Evolutionary conservation across 805 yeast genomes (phyloP).

Genomic region (Starmerella bombi): DNA sequence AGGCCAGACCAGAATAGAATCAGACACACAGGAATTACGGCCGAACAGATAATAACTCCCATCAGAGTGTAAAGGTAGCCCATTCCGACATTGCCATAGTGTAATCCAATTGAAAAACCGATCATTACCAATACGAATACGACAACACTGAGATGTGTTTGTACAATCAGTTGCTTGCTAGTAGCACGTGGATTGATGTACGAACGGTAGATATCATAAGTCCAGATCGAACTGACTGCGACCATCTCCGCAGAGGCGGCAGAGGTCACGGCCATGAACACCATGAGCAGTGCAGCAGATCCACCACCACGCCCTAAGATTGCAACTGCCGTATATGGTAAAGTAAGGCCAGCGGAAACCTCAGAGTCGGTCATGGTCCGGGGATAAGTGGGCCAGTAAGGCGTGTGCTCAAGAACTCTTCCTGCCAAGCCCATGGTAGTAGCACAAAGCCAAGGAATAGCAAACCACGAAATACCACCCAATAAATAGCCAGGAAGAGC

Average conservation of each 20-base stretch:
- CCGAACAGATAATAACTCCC: slow-evolving; percentile 83
- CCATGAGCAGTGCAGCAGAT: slow-evolving; percentile 60
- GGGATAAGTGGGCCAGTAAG: slow-evolving; percentile 73
- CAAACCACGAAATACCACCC: slow-evolving; percentile 87
- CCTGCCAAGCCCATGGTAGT: slow-evolving; percentile 83
- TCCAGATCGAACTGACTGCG: slow-evolving; percentile 71
- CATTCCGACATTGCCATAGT: slow-evolving; percentile 71
- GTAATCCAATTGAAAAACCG: slow-evolving; percentile 68
- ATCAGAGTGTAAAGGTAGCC: slow-evolving; percentile 76
- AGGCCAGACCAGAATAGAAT: slow-evolving; percentile 54
- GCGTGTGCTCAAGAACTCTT: slow-evolving; percentile 52
- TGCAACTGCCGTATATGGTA: slow-evolving; percentile 67
- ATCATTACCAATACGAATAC: slow-evolving; percentile 54
- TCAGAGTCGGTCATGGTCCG: slow-evolving; percentile 49
- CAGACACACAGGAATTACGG: slow-evolving; percentile 64
- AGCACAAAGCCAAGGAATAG: slow-evolving; percentile 71
- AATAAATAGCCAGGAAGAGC: slow-evolving; percentile 77
- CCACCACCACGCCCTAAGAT: slow-evolving; percentile 82
- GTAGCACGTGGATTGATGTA: slow-evolving; percentile 68
- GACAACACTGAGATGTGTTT: slow-evolving; percentile 57
- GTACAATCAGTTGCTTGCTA: slow-evolving; percentile 55
- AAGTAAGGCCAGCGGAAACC: slow-evolving; percentile 58
- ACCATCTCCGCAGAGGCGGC: slow-evolving; percentile 87
- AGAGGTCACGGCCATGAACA: slow-evolving; percentile 86
- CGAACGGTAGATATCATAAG: slow-evolving; percentile 73